Evolutionary conservation across 192 early-diverging fungal species (phyloP).

Genomic region (Backusella mclennaniae): DNA sequence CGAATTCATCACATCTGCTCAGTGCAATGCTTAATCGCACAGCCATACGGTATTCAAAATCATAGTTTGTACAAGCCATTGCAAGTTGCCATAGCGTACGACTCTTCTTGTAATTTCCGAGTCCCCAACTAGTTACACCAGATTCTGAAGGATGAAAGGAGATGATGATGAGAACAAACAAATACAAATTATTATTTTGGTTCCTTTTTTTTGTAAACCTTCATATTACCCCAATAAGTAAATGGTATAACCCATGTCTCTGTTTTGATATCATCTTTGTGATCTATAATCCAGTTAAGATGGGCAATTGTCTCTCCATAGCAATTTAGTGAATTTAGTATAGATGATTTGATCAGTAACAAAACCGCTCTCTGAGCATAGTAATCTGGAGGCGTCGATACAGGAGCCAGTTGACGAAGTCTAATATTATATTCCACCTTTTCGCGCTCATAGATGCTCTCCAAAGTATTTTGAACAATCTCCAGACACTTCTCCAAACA

Average conservation of each 20-base stretch:
- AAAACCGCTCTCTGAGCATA: constrained; percentile 28
- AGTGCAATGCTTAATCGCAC: constrained; percentile 16
- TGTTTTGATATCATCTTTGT: constrained; percentile 23
- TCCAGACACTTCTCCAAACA: constrained; percentile 22
- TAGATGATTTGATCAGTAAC: constrained; percentile 43
- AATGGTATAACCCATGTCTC: constrained; percentile 50
- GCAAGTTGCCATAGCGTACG: constrained; percentile 43
- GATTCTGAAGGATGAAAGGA: constrained; percentile 31
- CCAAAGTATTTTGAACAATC: constrained; percentile 8
- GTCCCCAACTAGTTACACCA: constrained; percentile 42
- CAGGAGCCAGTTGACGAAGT: neutral
- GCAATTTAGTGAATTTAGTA: constrained; percentile 37
- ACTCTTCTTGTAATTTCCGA: constrained; percentile 29
- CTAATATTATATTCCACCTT: neutral
- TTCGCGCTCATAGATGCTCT: neutral
- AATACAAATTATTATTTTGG: too few relatives aligned
- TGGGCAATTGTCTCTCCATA: constrained; percentile 33
- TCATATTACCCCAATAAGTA: constrained; percentile 43
- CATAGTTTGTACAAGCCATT: constrained; percentile 37
- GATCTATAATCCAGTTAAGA: constrained; percentile 42
- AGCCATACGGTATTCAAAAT: constrained; percentile 44
- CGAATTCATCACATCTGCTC: constrained; percentile 14
- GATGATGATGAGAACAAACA: neutral
- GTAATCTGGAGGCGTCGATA: neutral
- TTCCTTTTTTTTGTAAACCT: constrained; percentile 7